phyloP scores from a whole-genome alignment of 2,329 filamentous ascomycete species.

The Ceratocystis huliohia region DNA sequence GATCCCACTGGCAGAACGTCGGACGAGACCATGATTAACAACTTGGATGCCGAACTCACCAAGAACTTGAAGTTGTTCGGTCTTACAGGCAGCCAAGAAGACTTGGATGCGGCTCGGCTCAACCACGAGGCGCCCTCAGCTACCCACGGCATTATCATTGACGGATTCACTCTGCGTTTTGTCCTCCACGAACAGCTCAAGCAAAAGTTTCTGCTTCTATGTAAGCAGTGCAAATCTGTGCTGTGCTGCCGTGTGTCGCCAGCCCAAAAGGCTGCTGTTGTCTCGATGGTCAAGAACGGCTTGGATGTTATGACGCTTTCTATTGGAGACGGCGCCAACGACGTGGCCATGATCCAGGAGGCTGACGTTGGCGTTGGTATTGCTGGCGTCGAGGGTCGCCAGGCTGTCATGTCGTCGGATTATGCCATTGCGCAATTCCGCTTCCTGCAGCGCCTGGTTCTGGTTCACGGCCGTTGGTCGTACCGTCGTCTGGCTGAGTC shows the following conservation, averaged over 20 bases:
- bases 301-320: conserved; percentile 93
- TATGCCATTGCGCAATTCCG: conserved; percentile 92
- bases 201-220: conserved; percentile 87
- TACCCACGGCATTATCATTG: conserved; percentile 87
- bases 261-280: conserved; percentile 93
- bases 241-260: conserved; percentile 96
- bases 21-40: conserved; percentile 40
- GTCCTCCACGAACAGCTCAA: conserved; percentile 70
- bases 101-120: conserved; percentile 63
- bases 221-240: conserved; percentile 93
- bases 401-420: conserved; percentile 91
- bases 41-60: conserved; percentile 60
- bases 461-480: conserved; percentile 93
- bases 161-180: conserved; percentile 83
- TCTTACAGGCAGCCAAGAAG: conserved; percentile 73
- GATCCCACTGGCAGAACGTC: conserved; percentile 42
- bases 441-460: conserved; percentile 68
- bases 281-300: conserved; percentile 86
- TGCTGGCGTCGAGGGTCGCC: conserved; percentile 79
- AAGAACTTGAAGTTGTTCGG: conserved; percentile 59
- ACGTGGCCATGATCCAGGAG: conserved; percentile 96
- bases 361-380: conserved; percentile 95
- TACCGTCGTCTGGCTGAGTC: conserved; percentile 85
- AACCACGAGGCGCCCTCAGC: conserved; percentile 76
- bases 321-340: conserved; percentile 76